Percentiles rank a stretch among this genome's conserved stretches.
Conservation (phyloP, 2,329 filamentous ascomycete genomes). For the Raffaelea arxii region DNA sequence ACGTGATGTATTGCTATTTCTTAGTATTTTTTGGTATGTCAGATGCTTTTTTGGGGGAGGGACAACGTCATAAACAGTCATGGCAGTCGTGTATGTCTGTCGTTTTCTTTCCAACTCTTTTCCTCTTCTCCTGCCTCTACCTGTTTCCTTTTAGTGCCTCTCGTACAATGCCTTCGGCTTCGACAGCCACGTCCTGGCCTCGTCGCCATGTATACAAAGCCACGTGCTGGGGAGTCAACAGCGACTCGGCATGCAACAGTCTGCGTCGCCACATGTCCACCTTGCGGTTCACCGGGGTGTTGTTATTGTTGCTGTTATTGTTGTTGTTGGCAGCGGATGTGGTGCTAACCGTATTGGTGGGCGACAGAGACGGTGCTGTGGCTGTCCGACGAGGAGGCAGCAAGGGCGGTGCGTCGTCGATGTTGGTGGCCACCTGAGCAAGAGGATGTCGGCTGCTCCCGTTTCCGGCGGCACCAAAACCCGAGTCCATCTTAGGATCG, state of each 20-base stretch:
- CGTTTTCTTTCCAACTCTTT: too few relatives aligned
- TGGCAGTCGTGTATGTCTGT: too few relatives aligned
- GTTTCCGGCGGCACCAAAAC: too few relatives aligned
- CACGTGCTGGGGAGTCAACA: slow-evolving; percentile 55
- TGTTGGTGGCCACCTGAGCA: background rate
- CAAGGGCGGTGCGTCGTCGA: background rate
- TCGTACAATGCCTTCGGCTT: slow-evolving; percentile 56
- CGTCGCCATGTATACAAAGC: slow-evolving; percentile 63
- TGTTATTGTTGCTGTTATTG: slow-evolving; percentile 9
- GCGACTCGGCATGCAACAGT: slow-evolving; percentile 52
- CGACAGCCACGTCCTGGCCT: slow-evolving; percentile 58
- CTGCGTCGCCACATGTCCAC: slow-evolving; percentile 63
- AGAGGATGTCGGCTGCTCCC: background rate
- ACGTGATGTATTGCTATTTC: too few relatives aligned
- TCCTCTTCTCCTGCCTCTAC: too few relatives aligned
- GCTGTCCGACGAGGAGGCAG: slow-evolving; percentile 1
- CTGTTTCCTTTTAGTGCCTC: too few relatives aligned
- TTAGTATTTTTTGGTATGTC: too few relatives aligned
- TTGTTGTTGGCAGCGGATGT: slow-evolving; percentile 9
- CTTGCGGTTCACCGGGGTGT: slow-evolving; percentile 50
- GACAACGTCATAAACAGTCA: too few relatives aligned
- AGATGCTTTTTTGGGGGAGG: too few relatives aligned
- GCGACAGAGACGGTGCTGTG: slow-evolving; percentile 4
- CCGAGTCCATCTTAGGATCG: too few relatives aligned
- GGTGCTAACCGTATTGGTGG: slow-evolving; percentile 1